Evolutionary conservation across 2,329 filamentous ascomycete genomes (phyloP).

Genomic region (Colletotrichum liaoningense): DNA sequence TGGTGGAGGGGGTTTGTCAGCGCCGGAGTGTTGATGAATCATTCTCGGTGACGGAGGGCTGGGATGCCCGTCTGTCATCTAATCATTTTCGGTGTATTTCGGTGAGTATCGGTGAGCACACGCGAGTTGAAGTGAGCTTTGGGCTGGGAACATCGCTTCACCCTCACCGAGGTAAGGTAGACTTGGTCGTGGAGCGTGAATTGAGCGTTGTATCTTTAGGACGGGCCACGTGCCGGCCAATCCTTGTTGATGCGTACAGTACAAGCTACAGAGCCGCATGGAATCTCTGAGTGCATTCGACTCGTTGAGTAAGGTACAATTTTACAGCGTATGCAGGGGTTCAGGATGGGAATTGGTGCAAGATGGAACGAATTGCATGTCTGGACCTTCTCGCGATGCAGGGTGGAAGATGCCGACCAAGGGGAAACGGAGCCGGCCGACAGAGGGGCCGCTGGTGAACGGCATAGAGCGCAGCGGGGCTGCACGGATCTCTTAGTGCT

Average conservation of each 20-base stretch:
- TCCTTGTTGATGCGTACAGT: background rate
- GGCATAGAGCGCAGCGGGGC: slow-evolving; percentile 11
- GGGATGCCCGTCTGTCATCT: background rate
- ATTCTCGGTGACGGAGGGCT: background rate
- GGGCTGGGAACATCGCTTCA: background rate
- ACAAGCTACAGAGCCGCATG: background rate
- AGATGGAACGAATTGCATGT: background rate
- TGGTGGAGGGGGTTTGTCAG: background rate
- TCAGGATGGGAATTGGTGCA: background rate
- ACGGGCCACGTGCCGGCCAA: background rate
- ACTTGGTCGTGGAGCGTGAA: background rate
- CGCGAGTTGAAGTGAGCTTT: no score
- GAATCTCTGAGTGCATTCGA: background rate
- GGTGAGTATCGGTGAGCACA: slow-evolving; percentile 1
- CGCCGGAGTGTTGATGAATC: background rate
- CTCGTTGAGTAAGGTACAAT: background rate
- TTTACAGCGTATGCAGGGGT: background rate
- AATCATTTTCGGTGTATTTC: background rate
- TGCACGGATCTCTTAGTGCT: slow-evolving; percentile 1
- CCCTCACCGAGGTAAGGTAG: background rate
- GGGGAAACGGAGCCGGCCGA: slow-evolving; percentile 33
- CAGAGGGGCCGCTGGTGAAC: slow-evolving; percentile 11
- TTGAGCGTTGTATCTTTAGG: background rate
- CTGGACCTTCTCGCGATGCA: background rate
- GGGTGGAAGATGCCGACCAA: slow-evolving; percentile 29